These are phyloP conservation scores for Kodamaea kaohsiungensis DNA, from an alignment of 805 yeast genomes.

Conservation along the genomic window DNA sequence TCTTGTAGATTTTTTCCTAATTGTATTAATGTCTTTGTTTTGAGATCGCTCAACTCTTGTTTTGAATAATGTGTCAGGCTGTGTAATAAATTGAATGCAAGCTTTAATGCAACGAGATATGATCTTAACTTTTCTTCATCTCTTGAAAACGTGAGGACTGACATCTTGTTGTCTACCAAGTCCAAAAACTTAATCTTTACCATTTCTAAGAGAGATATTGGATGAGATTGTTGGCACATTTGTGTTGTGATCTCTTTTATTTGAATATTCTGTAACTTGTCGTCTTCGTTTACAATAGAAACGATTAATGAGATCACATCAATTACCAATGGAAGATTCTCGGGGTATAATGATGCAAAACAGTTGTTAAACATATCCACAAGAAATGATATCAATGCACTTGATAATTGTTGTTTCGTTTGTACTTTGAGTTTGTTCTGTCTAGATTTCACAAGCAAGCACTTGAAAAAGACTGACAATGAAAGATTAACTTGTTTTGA, in stretches of 20 bases:
- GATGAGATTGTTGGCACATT: neutral
- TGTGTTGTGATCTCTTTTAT: constrained; percentile 7
- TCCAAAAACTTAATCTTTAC: constrained; percentile 21
- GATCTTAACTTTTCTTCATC: constrained; percentile 35
- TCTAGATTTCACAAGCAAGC: constrained; percentile 22
- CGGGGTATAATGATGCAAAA: constrained; percentile 33
- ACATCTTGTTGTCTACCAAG: constrained; percentile 26
- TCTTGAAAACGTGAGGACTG: constrained; percentile 25
- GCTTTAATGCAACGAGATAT: constrained; percentile 28
- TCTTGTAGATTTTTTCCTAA: neutral
- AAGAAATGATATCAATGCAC: constrained; percentile 25
- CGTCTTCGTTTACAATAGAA: constrained; percentile 8
- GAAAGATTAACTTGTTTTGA: constrained; percentile 39
- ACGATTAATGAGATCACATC: constrained; percentile 30
- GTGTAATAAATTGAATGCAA: constrained; percentile 29
- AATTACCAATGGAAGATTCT: constrained; percentile 28
- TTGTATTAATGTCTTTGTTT: neutral
- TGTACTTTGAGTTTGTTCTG: constrained; percentile 21
- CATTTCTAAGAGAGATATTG: neutral
- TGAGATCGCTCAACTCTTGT: neutral
- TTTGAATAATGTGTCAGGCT: constrained; percentile 11
- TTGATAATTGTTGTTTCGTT: constrained; percentile 23
- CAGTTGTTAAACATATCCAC: constrained; percentile 23
- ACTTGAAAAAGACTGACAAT: constrained; percentile 31
- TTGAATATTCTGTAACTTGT: constrained; percentile 4